Evolutionary conservation across 2,329 filamentous ascomycete genomes (phyloP), one percentile per base, ranked within the genome.

Genomic region (Grosmannia serpens): DNA sequence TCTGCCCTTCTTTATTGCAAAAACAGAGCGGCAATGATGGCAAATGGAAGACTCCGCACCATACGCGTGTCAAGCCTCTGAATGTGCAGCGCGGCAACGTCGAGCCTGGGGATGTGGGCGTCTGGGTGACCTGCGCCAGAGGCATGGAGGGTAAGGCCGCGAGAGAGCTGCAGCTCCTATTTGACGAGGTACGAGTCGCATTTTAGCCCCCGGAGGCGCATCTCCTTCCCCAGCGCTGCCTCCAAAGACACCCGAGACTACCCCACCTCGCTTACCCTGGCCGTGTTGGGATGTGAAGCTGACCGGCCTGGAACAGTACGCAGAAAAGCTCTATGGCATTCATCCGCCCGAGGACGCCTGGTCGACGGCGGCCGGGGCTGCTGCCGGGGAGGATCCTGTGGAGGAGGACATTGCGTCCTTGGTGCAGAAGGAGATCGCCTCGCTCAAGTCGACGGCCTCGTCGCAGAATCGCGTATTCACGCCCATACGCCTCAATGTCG

Each of bases 81-180:
- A 69, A 72, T 55, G 69, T 71, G 61, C 71, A 71, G 63, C 76
- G 75, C 47, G 75, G 71, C 46, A 67, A 70, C 15, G 71, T 91
- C 53, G 81, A 88, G 64, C 75, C 85, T 6, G 87, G 87, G 6
- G 86, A 91, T 66, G 75, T 78, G 56, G 88, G 88, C 6, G 84
- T 92, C 60, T 92, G 87, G 87, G 85, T 86, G 31, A 91, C 88
- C 0, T 91, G 87, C 68, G 83, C 86, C 56, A 81, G 86, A 67
- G 82, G 82, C 63, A 86, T 87, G 74, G 87, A 89, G 70, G 77
- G 76, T 49, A 86, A 84, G 70, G 86, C 87, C 17, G 79, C 87
- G 2, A 75, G 77, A 55, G 88, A 92, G 68, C 77, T 91, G 62
- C 77, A 76, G 59, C 72, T 79, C 60, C 72, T 91, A 26, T 87